Base-by-base conservation (phyloP, 805 yeast species). In the Metschnikowia baotianmanensis region DNA sequence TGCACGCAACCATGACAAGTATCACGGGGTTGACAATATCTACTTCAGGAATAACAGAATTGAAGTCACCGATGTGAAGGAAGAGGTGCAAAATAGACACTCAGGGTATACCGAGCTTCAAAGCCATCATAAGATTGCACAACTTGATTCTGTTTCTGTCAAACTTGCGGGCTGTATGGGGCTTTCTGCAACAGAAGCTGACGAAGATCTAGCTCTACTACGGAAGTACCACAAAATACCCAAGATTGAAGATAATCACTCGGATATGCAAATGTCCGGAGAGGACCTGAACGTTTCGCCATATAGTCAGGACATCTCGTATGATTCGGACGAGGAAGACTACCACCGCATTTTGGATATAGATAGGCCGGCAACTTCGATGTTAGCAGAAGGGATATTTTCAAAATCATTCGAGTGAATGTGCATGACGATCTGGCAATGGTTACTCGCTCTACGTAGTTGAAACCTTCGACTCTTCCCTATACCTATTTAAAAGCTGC, bases 31-130 rank as follows among this genome's bases (percentile, higher is more conserved):
- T 22, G 55, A 51, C 32, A 59, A 60, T 36, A 40, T 34, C n/a
- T 57, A 56, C 37, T 25, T 47, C 32, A 57, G 55, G 26, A 62
- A 58, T 35, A 64, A 66, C 46, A 54, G 53, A 32, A 45, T 65
- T 6, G 71, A 67, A 42, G 41, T 62, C 22, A 59, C 71, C 10
- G 56, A 58, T 40, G 56, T 59, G 28, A 64, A 59, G 34, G 44
- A 30, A 3, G 43, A 26, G 3, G 46, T 35, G 7, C 43, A 46
- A n/a, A 36, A 36, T 2, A 9, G 36, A 10, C 18, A 27, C n/a
- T 30, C 23, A 7, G 20, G 22, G 6, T 51, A 47, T 26, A 28
- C 28, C 11, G 36, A 24, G 11, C 39, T 34, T 2, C 52, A 45
- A 27, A 28, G 26, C 20, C 36, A 32, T 4, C 40, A 49, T 24